phyloP scores from a whole-genome alignment of 83 land plant genomes.

The Picea engelmannii region DNA sequence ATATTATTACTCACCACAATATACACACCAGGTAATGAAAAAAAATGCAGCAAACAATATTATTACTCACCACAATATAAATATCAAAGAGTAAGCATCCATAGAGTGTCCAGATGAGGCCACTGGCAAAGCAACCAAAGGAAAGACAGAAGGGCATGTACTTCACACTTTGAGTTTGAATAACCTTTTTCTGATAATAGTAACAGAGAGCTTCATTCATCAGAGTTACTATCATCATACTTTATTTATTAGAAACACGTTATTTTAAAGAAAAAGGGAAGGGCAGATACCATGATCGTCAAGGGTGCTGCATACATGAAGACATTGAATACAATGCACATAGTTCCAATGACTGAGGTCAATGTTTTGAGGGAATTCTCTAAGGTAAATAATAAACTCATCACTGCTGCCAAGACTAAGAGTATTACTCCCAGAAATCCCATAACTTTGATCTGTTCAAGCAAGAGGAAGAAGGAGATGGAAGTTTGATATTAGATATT shows the following conservation, averaged over 20 bases:
- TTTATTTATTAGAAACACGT: too few species aligned
- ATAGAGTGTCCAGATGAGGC: constrained; percentile 53
- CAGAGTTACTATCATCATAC: too few species aligned
- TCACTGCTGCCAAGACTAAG: constrained; percentile 23
- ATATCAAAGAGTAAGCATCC: constrained; percentile 56
- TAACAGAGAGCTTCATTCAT: too few species aligned
- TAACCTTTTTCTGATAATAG: too few species aligned
- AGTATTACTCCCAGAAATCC: background rate
- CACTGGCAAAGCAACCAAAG: constrained; percentile 18
- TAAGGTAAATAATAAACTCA: too few species aligned
- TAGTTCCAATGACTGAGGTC: background rate
- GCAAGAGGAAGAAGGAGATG: too few species aligned
- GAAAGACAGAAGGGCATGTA: too few species aligned
- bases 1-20: constrained; percentile 29
- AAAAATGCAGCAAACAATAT: background rate
- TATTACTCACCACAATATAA: constrained; percentile 35
- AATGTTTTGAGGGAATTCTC: too few species aligned
- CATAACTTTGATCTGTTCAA: background rate
- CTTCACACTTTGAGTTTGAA: too few species aligned
- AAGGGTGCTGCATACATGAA: constrained; percentile 67
- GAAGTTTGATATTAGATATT: too few species aligned
- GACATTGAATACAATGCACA: constrained; percentile 37
- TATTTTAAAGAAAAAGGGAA: background rate
- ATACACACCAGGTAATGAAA: too few species aligned
- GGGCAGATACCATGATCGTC: constrained; percentile 45